Evolutionary conservation across 2,329 filamentous ascomycete genomes (phyloP).

Genomic region (Aspergillus ibericus): DNA sequence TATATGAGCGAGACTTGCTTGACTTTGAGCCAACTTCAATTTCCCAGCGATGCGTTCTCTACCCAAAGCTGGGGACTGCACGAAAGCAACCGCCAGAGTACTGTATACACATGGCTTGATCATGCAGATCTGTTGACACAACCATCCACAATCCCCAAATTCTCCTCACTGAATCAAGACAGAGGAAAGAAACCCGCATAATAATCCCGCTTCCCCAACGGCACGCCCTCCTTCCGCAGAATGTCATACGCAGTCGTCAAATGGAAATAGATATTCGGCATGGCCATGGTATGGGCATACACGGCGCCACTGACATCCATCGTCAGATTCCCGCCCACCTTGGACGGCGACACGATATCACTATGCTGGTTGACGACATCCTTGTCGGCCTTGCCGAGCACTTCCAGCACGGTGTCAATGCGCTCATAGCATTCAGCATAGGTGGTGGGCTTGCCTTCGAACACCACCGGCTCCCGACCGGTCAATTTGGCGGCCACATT

Average conservation of each 20-base stretch:
- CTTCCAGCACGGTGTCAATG: conserved; percentile 24
- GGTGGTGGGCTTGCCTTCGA: conserved; percentile 18
- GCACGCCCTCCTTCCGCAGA: conserved; percentile 20
- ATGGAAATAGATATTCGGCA: conserved; percentile 29
- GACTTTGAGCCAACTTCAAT: not conserved
- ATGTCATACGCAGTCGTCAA: conserved; percentile 24
- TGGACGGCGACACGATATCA: conserved; percentile 16
- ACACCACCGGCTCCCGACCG: conserved; percentile 21
- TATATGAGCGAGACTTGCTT: not conserved
- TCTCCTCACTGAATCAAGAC: too few species aligned
- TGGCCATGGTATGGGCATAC: conserved; percentile 19
- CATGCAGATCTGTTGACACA: not conserved
- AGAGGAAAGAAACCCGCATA: conserved; percentile 6
- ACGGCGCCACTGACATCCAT: conserved; percentile 10
- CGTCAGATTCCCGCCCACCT: conserved; percentile 10
- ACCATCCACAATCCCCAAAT: not conserved
- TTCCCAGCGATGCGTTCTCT: not conserved
- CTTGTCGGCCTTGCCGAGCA: conserved; percentile 27
- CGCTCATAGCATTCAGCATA: conserved; percentile 26
- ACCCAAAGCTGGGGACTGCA: not conserved
- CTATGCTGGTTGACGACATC: conserved; percentile 22
- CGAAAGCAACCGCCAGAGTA: not conserved
- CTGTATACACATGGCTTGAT: not conserved
- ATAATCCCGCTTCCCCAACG: conserved; percentile 20
- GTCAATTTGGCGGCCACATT: conserved; percentile 27